Base-by-base conservation (phyloP, 2,329 filamentous ascomycete species). In the Gremmenia infestans region DNA sequence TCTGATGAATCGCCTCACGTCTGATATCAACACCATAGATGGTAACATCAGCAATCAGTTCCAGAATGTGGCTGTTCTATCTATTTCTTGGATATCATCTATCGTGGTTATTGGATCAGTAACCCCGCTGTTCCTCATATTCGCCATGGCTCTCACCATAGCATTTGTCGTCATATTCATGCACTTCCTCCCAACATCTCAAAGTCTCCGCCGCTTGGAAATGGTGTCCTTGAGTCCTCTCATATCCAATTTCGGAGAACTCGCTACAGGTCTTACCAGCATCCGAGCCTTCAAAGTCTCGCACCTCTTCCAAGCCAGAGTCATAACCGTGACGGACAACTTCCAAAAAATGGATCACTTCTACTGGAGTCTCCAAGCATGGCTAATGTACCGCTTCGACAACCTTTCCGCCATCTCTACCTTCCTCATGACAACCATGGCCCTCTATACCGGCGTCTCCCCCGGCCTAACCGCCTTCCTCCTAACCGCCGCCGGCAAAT, bases 301-400 rank as follows among this genome's bases (percentile, higher is more conserved):
- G 63, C 75, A 80, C 4, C 85, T 88, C 52, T 96, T 96, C 67
- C 90, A 95, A 67, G 81, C 85, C 59, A 81, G 86, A 50, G 89
- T 95, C 52, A 86, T 97, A 36, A 76, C 80, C 2, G 91, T 91
- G 0, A 91, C 91, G 0, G 91, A 96, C 67, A 85, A 85, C 17
- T 96, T 96, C 68, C 92, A 96, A 70, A 91, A 91, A 68, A 94
- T 96, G 81, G 92, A 97, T 66, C 92, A 97, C 70, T 96, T 96
- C 73, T 96, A 95, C 73, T 96, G 91, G 88, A 89, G 86, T 56
- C 78, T 95, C 45, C 90, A 95, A 62, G 83, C 85, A 7, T 96
- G 91, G 91, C 78, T 96, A 2, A 85, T 86, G 69, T 91, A 88
- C 66, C 84, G 91, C 12, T 93, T 94, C 54, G 86, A 90, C 63